Conservation (phyloP, 116 monocot genomes). For the Zostera marina region DNA sequence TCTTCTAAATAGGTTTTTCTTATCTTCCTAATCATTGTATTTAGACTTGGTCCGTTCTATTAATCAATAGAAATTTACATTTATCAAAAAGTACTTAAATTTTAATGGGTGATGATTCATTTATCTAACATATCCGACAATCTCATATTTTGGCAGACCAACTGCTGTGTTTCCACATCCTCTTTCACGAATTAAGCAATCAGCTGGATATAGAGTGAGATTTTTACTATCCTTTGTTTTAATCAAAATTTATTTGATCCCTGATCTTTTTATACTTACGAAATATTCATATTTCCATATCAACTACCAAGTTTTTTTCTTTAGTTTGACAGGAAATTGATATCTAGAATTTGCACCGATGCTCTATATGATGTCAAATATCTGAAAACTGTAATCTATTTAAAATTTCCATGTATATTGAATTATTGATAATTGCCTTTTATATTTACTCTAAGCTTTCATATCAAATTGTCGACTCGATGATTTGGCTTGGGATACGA, state of each 20-base stretch:
- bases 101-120: too few relatives aligned
- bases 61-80: too few relatives aligned
- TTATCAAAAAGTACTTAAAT: too few relatives aligned
- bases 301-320: not conserved
- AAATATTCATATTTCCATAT: not conserved
- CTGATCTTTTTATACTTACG: not conserved
- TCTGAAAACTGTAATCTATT: not conserved
- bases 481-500: conserved; percentile 99
- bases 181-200: conserved; percentile 74
- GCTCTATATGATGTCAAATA: too few relatives aligned
- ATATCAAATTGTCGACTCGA: conserved; percentile 95
- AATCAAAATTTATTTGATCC: not conserved
- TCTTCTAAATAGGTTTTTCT: too few relatives aligned
- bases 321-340: not conserved
- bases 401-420: not conserved
- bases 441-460: conserved; percentile 52
- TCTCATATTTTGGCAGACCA: conserved; percentile 25
- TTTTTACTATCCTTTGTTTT: not conserved
- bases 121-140: too few relatives aligned
- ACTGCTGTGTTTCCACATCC: conserved; percentile 93
- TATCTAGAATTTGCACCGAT: not conserved
- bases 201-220: conserved; percentile 67
- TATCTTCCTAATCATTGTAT: too few relatives aligned
- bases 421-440: not conserved
- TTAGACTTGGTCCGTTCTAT: too few relatives aligned